Conservation (phyloP, 225 moss, liverwort and hornwort genomes). For the Marchantia polymorpha region DNA sequence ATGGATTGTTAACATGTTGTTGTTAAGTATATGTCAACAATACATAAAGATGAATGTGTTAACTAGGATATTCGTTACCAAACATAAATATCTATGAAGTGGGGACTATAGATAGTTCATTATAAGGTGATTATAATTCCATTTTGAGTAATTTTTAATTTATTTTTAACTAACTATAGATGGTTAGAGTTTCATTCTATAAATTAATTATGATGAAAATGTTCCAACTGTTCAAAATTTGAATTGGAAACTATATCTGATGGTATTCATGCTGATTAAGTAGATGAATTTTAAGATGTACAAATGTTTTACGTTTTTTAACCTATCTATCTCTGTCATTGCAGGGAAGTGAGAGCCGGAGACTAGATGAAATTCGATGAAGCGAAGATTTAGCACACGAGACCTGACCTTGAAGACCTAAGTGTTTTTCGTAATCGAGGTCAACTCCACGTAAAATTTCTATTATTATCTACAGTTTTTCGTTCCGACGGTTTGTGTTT, state of each 20-base stretch:
- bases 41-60: too few relatives aligned
- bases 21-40: too few relatives aligned
- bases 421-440: not conserved
- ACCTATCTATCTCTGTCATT: not conserved
- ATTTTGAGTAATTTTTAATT: too few relatives aligned
- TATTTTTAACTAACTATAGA: too few relatives aligned
- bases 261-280: too few relatives aligned
- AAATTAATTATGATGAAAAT: too few relatives aligned
- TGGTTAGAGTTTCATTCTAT: too few relatives aligned
- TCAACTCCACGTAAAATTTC: not conserved
- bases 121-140: too few relatives aligned
- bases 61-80: too few relatives aligned
- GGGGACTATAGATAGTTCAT: too few relatives aligned
- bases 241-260: not conserved
- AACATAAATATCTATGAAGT: too few relatives aligned
- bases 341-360: constrained; percentile 84
- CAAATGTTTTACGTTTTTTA: not conserved
- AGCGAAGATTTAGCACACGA: constrained; percentile 80
- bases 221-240: not conserved
- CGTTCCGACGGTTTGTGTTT: not conserved
- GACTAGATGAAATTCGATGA: constrained; percentile 90
- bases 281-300: not conserved
- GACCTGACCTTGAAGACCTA: constrained; percentile 76
- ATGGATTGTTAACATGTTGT: too few relatives aligned
- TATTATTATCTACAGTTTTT: not conserved